Percentiles rank a stretch among this genome's conserved stretches.
Conservation (phyloP, 139 green algal genomes). For the Micractinium conductrix region DNA sequence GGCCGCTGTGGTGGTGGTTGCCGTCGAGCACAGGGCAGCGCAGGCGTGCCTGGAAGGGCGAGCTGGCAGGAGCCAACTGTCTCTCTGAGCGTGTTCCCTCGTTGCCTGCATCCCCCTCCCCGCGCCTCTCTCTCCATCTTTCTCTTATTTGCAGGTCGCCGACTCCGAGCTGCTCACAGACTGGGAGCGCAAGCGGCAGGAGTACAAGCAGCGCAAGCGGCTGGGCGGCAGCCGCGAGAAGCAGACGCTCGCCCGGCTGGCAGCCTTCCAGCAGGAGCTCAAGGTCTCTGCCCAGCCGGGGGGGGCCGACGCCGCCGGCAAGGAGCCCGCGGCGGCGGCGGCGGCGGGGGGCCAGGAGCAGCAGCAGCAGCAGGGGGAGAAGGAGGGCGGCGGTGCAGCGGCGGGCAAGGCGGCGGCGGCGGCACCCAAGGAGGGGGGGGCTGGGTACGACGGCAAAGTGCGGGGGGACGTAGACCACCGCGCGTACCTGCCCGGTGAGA, state of each 20-base stretch:
- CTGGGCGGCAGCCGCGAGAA: slow-evolving; percentile 68
- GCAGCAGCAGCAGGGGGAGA: neutral
- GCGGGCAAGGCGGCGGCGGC: neutral
- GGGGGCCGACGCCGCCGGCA: neutral
- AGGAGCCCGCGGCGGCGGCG: neutral
- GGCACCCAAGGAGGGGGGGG: neutral
- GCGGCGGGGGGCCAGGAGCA: neutral
- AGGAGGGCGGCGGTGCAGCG: neutral
- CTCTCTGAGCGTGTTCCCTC: too few relatives aligned
- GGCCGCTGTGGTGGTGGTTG: too few relatives aligned
- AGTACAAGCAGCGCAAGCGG: slow-evolving; percentile 76
- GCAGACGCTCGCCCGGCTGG: slow-evolving; percentile 68
- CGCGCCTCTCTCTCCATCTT: neutral
- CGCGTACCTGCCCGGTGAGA: slow-evolving; percentile 66
- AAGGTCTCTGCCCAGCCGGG: slow-evolving; percentile 9
- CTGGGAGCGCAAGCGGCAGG: slow-evolving; percentile 67
- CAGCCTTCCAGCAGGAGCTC: slow-evolving; percentile 61
- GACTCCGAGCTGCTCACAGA: slow-evolving; percentile 78
- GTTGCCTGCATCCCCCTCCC: too few relatives aligned
- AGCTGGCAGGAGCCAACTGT: too few relatives aligned
- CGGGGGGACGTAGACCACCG: slow-evolving; percentile 68
- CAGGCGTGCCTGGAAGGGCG: too few relatives aligned
- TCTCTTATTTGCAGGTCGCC: slow-evolving; percentile 19
- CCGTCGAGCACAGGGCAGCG: too few relatives aligned
- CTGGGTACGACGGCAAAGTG: slow-evolving; percentile 46